Percentiles rank a stretch among this genome's conserved stretches.
Evolutionary conservation across 345 rosid species (phyloP).

Genomic region (Carallia brachiata): DNA sequence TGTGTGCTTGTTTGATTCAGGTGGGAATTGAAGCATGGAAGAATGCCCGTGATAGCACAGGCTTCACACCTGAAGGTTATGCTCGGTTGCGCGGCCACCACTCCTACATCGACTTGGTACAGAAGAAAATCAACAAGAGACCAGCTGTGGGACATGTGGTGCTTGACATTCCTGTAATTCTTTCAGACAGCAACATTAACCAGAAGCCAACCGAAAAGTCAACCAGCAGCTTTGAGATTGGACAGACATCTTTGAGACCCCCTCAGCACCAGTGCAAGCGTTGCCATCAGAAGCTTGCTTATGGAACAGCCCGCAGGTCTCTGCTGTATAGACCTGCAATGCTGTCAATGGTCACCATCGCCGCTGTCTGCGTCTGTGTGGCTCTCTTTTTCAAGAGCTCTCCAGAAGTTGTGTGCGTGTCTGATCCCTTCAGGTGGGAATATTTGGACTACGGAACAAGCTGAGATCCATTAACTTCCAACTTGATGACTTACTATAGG

Average conservation of each 20-base stretch:
- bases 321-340: constrained; percentile 87
- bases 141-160: constrained; percentile 52
- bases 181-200: constrained; percentile 23
- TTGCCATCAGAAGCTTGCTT: constrained; percentile 61
- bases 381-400: constrained; percentile 95
- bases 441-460: constrained; percentile 76
- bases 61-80: constrained; percentile 92
- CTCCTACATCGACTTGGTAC: constrained; percentile 85
- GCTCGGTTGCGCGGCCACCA: constrained; percentile 93
- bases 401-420: constrained; percentile 86
- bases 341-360: constrained; percentile 96
- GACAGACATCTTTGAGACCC: constrained; percentile 29
- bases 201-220: constrained; percentile 42
- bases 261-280: constrained; percentile 51
- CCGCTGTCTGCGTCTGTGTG: constrained; percentile 97
- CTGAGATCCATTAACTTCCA: constrained; percentile 32
- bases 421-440: constrained; percentile 99
- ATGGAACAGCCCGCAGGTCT: constrained; percentile 48
- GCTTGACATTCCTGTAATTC: constrained; percentile 50
- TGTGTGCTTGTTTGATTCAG: constrained; percentile 31
- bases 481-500: constrained; percentile 15
- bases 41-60: constrained; percentile 75
- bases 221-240: constrained; percentile 57
- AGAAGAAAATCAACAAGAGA: constrained; percentile 68
- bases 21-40: constrained; percentile 96